Percentiles rank a stretch among this genome's conserved stretches.
Conservation (phyloP, 495 filamentous ascomycete genomes). For the Penicillium steckii region DNA sequence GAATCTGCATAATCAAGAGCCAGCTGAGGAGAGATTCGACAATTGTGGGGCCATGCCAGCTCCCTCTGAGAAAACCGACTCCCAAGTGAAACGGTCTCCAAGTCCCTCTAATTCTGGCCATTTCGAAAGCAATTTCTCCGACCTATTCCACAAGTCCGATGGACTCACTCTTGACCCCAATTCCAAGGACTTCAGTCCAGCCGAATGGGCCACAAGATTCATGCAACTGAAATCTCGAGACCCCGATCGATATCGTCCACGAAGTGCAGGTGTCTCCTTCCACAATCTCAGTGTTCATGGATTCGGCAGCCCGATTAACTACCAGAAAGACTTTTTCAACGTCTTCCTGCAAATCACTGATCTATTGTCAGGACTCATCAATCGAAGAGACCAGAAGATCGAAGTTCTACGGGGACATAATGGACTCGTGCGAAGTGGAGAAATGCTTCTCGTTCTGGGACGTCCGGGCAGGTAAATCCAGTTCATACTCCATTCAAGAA, state of each 20-base stretch:
- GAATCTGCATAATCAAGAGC: too few relatives aligned
- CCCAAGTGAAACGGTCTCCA: too few relatives aligned
- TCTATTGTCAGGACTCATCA: background rate
- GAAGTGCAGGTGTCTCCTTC: slow-evolving; percentile 22
- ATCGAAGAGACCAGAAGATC: slow-evolving; percentile 1
- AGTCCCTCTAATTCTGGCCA: too few relatives aligned
- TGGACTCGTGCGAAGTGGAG: slow-evolving; percentile 49
- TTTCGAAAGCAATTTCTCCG: too few relatives aligned
- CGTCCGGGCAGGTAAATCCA: slow-evolving; percentile 51
- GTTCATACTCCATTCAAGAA: background rate
- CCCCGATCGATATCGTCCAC: slow-evolving; percentile 12
- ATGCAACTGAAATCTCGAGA: slow-evolving; percentile 37
- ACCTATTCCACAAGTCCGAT: background rate
- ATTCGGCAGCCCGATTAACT: slow-evolving; percentile 14
- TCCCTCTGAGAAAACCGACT: too few relatives aligned
- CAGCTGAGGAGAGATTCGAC: too few relatives aligned
- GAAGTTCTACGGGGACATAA: slow-evolving; percentile 10
- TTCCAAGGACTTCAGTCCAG: background rate
- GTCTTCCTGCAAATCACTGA: slow-evolving; percentile 3
- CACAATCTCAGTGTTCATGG: slow-evolving; percentile 22
- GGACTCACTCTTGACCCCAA: background rate
- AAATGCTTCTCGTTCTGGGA: slow-evolving; percentile 71
- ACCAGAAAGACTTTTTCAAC: slow-evolving; percentile 21
- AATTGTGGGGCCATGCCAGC: too few relatives aligned
- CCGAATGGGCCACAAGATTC: background rate